Conservation (phyloP, 768 basidiomycete species). For the Trametes meyenii region DNA sequence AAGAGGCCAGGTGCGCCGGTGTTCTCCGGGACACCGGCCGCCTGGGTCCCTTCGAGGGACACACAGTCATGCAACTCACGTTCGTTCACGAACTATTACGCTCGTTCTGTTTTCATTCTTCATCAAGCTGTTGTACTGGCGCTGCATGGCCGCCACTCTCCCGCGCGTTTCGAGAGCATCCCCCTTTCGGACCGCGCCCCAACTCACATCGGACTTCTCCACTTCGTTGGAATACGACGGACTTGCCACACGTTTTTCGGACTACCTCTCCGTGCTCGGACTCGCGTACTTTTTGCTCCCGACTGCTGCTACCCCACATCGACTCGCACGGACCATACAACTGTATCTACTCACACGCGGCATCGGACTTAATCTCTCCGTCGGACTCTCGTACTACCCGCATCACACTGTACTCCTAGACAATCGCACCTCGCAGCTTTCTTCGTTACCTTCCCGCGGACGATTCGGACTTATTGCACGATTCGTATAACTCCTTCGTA, state of each 20-base stretch:
- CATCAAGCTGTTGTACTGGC: slow-evolving; percentile 19
- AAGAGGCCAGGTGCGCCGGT: background rate
- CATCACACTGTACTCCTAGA: slow-evolving; percentile 23
- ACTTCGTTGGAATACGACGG: slow-evolving; percentile 15
- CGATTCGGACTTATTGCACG: slow-evolving; percentile 22
- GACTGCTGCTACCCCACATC: background rate
- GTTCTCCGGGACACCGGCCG: background rate
- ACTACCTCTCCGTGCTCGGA: slow-evolving; percentile 10
- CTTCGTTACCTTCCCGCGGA: slow-evolving; percentile 13
- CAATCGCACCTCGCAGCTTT: slow-evolving; percentile 22
- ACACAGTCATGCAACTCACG: slow-evolving; percentile 25
- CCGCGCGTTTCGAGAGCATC: slow-evolving; percentile 22
- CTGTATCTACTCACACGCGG: slow-evolving; percentile 21
- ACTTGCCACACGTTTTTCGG: slow-evolving; percentile 14
- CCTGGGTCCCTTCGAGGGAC: background rate
- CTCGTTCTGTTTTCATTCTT: slow-evolving; percentile 18
- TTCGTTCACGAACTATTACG: slow-evolving; percentile 28
- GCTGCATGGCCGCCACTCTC: slow-evolving; percentile 19
- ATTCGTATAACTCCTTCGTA: slow-evolving; percentile 19
- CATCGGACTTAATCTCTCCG: slow-evolving; percentile 8
- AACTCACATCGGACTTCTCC: slow-evolving; percentile 12
- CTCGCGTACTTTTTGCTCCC: background rate
- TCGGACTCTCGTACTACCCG: slow-evolving; percentile 13
- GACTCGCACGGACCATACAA: slow-evolving; percentile 11
- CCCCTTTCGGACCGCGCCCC: slow-evolving; percentile 22